These are phyloP conservation scores for Boletus patriciae DNA, from an alignment of 768 basidiomycete genomes.

Conservation along the genomic window DNA sequence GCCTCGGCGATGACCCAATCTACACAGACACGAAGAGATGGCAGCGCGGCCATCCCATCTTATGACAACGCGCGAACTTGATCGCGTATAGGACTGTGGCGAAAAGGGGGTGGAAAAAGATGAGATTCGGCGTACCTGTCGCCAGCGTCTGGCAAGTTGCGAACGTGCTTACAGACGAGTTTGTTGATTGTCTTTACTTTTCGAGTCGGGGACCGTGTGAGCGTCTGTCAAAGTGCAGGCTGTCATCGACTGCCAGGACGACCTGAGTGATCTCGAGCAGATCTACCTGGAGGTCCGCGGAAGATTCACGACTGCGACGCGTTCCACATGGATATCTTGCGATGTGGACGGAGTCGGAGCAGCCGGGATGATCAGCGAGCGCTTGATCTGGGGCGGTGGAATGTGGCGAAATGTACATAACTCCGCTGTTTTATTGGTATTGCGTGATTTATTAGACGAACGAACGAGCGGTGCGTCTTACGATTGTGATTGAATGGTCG, in stretches of 20 bases:
- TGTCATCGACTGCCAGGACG: slow-evolving; percentile 22
- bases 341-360: slow-evolving; percentile 32
- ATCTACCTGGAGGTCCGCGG: slow-evolving; percentile 33
- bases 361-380: slow-evolving; percentile 23
- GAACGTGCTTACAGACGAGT: not conserved
- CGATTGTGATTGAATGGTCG: slow-evolving; percentile 11
- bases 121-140: slow-evolving; percentile 19
- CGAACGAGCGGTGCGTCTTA: not conserved
- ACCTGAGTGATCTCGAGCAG: slow-evolving; percentile 21
- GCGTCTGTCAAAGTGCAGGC: slow-evolving; percentile 2
- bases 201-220: slow-evolving; percentile 10
- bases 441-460: slow-evolving; percentile 12
- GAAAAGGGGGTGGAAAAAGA: slow-evolving; percentile 30
- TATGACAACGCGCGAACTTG: slow-evolving; percentile 6
- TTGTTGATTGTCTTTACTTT: slow-evolving; percentile 24
- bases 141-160: slow-evolving; percentile 13
- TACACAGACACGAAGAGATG: slow-evolving; percentile 11
- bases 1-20: slow-evolving; percentile 17
- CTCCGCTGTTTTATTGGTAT: slow-evolving; percentile 18
- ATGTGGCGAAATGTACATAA: slow-evolving; percentile 20
- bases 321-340: slow-evolving; percentile 33
- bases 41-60: not conserved
- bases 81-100: slow-evolving; percentile 18
- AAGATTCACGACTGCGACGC: slow-evolving; percentile 31
- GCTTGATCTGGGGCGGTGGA: slow-evolving; percentile 25